Percentiles rank a stretch among this genome's conserved stretches.
Conservation (phyloP, 1,284 basidiomycete genomes). For the Apiotrichum mycotoxinovorans region DNA sequence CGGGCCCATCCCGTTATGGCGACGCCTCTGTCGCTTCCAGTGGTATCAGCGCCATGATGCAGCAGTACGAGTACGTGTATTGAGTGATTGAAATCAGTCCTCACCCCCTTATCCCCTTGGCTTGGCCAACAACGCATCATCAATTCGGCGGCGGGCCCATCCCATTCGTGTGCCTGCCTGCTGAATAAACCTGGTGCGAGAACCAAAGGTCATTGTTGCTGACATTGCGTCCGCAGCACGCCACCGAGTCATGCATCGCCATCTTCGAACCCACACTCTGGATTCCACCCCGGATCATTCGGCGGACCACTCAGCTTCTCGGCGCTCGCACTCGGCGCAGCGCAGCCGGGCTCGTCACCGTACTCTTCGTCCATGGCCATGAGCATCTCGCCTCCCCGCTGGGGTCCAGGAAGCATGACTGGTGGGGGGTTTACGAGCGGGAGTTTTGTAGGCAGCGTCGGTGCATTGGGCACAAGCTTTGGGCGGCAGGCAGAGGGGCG, state of each 20-base stretch:
- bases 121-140: too few relatives aligned
- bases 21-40: constrained; percentile 3
- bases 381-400: constrained; percentile 45
- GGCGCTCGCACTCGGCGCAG: constrained; percentile 32
- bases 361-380: constrained; percentile 36
- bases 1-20: constrained; percentile 8
- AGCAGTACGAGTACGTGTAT: constrained; percentile 5
- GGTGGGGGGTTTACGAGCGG: constrained; percentile 21
- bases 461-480: constrained; percentile 40
- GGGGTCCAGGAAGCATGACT: constrained; percentile 30
- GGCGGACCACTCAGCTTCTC: constrained; percentile 33
- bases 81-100: too few relatives aligned
- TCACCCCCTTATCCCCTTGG: too few relatives aligned
- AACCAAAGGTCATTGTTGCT: too few relatives aligned
- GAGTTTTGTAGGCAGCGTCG: constrained; percentile 40
- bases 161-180: not conserved
- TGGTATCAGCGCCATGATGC: constrained; percentile 18
- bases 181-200: too few relatives aligned
- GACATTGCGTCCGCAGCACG: constrained; percentile 3
- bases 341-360: constrained; percentile 25
- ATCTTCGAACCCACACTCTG: constrained; percentile 26
- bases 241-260: constrained; percentile 16
- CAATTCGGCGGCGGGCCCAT: too few relatives aligned
- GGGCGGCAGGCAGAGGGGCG: constrained; percentile 40
- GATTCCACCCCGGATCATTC: constrained; percentile 38